Evolutionary conservation across 306 rosid species (phyloP).

Genomic region (Senna siamea): DNA sequence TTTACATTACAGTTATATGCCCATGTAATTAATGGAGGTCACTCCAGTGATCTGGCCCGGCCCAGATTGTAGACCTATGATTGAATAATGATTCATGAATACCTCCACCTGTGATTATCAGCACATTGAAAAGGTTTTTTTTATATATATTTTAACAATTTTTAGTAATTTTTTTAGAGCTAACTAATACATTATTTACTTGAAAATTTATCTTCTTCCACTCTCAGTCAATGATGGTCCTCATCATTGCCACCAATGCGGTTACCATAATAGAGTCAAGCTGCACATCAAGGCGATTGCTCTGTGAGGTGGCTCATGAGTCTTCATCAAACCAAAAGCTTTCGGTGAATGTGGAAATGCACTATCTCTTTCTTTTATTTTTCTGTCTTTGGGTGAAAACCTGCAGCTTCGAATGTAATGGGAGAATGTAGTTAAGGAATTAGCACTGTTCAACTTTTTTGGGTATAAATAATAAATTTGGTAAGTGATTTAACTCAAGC

Average conservation of each 20-base stretch:
- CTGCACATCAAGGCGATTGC: too few relatives aligned
- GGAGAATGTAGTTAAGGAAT: not conserved
- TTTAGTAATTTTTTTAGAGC: too few relatives aligned
- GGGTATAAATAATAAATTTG: not conserved
- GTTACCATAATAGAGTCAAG: too few relatives aligned
- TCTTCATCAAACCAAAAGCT: constrained; percentile 9
- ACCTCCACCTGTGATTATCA: too few relatives aligned
- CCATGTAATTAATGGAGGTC: not conserved
- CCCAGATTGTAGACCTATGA: constrained; percentile 39
- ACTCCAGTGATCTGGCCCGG: constrained; percentile 24
- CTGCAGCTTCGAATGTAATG: too few relatives aligned
- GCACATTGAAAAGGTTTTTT: too few relatives aligned
- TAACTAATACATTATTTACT: too few relatives aligned
- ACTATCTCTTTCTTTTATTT: not conserved
- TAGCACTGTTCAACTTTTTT: not conserved
- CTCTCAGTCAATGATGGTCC: constrained; percentile 39
- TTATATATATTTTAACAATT: too few relatives aligned
- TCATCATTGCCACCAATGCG: not conserved
- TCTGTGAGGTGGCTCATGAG: too few relatives aligned
- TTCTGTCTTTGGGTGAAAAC: not conserved
- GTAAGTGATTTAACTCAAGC: not conserved
- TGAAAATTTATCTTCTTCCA: not conserved
- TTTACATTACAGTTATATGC: too few relatives aligned
- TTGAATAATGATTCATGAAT: too few relatives aligned
- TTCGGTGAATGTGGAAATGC: not conserved